A percentile compares a stretch with the other conserved stretches of the same genome.
These are phyloP conservation scores for Chlamydomonas reinhardtii DNA, from an alignment of 163 green algal species.

Conservation along the genomic window DNA sequence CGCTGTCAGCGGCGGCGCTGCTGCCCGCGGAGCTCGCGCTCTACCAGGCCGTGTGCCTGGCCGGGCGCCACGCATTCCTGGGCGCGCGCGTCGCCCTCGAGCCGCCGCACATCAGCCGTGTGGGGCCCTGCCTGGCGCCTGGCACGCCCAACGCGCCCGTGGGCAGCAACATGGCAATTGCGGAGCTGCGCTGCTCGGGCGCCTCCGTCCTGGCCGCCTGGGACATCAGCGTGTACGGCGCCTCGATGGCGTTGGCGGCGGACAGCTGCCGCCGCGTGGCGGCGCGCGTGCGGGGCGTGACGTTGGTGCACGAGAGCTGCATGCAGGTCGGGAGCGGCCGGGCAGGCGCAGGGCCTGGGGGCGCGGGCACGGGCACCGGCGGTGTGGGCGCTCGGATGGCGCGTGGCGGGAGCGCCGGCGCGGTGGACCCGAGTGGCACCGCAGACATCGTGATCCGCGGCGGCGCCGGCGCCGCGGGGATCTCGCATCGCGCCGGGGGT, in stretches of 20 bases:
- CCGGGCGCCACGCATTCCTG: not conserved
- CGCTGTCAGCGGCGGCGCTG: no score
- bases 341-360: not conserved
- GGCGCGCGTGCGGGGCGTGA: not conserved
- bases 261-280: not conserved
- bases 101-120: slow-evolving; percentile 5
- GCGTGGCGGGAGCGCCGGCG: not conserved
- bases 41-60: slow-evolving; percentile 19
- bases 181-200: not conserved
- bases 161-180: not conserved
- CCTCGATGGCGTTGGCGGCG: not conserved
- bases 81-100: not conserved
- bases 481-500: not conserved
- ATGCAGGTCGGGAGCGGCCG: not conserved
- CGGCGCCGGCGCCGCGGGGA: no score
- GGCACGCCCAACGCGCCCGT: not conserved
- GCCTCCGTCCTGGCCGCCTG: not conserved
- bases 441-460: no score
- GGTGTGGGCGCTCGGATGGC: no score
- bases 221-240: not conserved
- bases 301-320: not conserved
- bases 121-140: not conserved
- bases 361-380: no score
- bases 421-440: no score
- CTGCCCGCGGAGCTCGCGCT: not conserved